Evolutionary conservation across 139 green algal genomes (phyloP).

Genomic region (Chlamydomonas sphaeroides): DNA sequence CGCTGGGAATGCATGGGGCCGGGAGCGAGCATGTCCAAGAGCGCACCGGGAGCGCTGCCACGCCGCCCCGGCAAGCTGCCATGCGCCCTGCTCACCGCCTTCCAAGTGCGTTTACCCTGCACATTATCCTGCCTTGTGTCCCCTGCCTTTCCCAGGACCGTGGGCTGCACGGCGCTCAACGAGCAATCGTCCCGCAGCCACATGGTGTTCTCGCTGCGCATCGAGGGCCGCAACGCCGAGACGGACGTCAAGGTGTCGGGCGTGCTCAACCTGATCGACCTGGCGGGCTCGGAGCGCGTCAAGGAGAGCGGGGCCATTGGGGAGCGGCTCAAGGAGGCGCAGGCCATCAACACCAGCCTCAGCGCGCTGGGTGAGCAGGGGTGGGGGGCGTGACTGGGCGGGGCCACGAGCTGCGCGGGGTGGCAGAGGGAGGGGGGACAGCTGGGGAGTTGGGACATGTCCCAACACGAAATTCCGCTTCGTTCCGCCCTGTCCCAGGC

Average conservation of each 20-base stretch:
- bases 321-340: constrained; percentile 87
- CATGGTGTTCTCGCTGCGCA: constrained; percentile 87
- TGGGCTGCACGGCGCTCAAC: constrained; percentile 92
- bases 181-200: constrained; percentile 88
- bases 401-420: no score
- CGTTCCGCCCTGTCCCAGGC: constrained; percentile 50
- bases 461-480: no score
- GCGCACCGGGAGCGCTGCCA: no score
- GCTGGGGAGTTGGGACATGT: no score
- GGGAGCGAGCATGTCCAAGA: no score
- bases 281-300: constrained; percentile 89
- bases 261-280: constrained; percentile 88
- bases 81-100: no score
- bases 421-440: no score
- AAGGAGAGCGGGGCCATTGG: constrained; percentile 84
- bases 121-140: no score
- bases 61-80: no score
- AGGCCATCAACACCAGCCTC: constrained; percentile 94
- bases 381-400: no score
- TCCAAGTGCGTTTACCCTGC: no score
- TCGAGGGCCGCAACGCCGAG: constrained; percentile 77
- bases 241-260: constrained; percentile 61
- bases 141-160: constrained; percentile 44
- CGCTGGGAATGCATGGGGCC: no score
- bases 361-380: constrained; percentile 68